Conservation (phyloP, 257 asterid genomes). For the Lantana camara region DNA sequence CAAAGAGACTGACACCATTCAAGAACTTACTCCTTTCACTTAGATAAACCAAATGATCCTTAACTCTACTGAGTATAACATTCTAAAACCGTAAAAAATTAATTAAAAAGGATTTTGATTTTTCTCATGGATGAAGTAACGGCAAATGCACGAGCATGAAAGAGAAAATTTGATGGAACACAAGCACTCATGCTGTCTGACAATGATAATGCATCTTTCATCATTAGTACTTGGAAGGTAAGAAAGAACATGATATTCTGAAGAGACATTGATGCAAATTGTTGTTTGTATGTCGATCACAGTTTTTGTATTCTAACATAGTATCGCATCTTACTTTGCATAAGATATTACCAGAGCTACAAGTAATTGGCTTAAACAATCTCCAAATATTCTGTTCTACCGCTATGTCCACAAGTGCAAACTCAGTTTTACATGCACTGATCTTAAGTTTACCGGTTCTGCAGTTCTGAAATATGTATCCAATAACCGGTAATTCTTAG, state of each 20-base stretch:
- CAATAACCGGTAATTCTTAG: background rate
- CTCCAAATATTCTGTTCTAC: background rate
- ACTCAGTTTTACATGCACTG: background rate
- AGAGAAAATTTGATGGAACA: background rate
- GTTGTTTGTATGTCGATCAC: background rate
- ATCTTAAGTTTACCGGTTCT: background rate
- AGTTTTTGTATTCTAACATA: background rate
- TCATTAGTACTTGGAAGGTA: background rate
- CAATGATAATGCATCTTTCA: background rate
- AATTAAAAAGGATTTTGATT: background rate
- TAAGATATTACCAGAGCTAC: background rate
- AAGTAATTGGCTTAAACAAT: background rate
- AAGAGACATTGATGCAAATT: background rate
- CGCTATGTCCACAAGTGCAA: background rate
- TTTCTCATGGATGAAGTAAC: background rate
- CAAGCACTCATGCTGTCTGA: background rate
- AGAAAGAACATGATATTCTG: background rate
- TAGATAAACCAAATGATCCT: too few species aligned
- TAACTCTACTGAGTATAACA: background rate
- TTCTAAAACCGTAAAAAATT: background rate
- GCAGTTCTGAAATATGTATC: background rate
- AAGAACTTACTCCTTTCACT: slow-evolving; percentile 13
- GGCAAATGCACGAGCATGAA: background rate
- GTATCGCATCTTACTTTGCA: background rate
- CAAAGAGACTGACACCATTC: slow-evolving; percentile 30